Percentiles rank a stretch among this genome's conserved stretches.
These are phyloP conservation scores for Lasiodiplodia citricola DNA, from an alignment of 2,329 filamentous ascomycete species.

Conservation along the genomic window DNA sequence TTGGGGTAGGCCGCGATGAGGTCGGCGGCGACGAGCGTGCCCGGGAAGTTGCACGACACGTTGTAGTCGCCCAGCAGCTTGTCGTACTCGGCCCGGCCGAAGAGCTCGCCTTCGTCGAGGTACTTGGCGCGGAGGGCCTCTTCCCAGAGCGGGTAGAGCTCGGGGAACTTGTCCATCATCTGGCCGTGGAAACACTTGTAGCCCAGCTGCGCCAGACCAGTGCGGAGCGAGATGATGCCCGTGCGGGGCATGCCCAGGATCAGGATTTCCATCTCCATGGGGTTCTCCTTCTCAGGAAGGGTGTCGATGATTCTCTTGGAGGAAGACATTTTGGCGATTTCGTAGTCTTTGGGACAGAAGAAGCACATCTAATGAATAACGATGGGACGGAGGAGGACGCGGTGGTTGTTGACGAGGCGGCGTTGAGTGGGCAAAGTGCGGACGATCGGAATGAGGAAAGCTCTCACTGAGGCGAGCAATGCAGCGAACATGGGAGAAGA, in stretches of 20 bases:
- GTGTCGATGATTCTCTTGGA: too few relatives aligned
- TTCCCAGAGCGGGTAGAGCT: neutral
- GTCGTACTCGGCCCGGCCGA: neutral
- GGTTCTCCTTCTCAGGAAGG: neutral
- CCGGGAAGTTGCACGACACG: neutral
- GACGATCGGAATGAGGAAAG: neutral
- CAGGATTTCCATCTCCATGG: neutral
- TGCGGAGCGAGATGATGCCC: neutral
- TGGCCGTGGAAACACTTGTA: neutral
- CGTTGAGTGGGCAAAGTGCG: neutral
- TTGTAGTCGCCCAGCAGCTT: neutral
- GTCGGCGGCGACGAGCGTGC: neutral
- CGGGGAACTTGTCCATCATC: neutral
- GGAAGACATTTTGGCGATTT: too few relatives aligned
- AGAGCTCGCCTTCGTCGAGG: neutral
- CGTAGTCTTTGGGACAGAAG: neutral
- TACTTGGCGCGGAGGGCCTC: neutral
- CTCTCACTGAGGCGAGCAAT: neutral
- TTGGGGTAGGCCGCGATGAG: constrained; percentile 28
- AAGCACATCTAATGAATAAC: neutral
- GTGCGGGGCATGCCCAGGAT: neutral
- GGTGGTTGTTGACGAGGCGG: neutral
- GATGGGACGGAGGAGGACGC: neutral
- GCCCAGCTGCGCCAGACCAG: neutral
- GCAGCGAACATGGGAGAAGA: neutral